Conservation (phyloP, 768 basidiomycete genomes). For the Pisolithus sp. region DNA sequence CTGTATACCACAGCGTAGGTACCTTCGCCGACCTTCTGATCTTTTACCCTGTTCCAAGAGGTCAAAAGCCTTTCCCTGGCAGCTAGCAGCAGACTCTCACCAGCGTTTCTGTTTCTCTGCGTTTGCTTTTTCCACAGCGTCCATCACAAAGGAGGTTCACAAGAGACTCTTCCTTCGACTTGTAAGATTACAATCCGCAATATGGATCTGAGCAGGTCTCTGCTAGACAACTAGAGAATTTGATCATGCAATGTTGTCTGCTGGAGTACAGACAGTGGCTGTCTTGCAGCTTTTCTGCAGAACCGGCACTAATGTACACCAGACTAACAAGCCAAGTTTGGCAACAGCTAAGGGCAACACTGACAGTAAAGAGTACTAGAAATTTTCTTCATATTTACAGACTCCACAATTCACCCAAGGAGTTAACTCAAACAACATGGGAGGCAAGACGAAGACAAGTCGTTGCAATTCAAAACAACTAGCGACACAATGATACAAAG, state of each 20-base stretch:
- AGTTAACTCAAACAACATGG: too few relatives aligned
- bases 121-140: constrained; percentile 78
- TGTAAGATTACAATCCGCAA: background rate
- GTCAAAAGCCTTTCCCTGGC: constrained; percentile 2
- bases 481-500: background rate
- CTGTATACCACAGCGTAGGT: constrained; percentile 94
- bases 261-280: too few relatives aligned
- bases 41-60: constrained; percentile 54
- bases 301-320: too few relatives aligned
- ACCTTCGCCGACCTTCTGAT: constrained; percentile 82
- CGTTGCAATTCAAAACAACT: too few relatives aligned
- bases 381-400: too few relatives aligned
- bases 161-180: background rate
- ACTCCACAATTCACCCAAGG: too few relatives aligned
- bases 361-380: too few relatives aligned
- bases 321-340: too few relatives aligned
- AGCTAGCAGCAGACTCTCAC: constrained; percentile 29
- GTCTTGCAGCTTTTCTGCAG: too few relatives aligned
- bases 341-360: too few relatives aligned
- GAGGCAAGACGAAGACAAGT: too few relatives aligned
- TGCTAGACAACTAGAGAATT: background rate
- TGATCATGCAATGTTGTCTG: too few relatives aligned
- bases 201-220: background rate
- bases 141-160: constrained; percentile 43
- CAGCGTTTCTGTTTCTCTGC: constrained; percentile 64